Evolutionary conservation across 768 basidiomycete species (phyloP).

Genomic region (Tricholoma flavovirens): DNA sequence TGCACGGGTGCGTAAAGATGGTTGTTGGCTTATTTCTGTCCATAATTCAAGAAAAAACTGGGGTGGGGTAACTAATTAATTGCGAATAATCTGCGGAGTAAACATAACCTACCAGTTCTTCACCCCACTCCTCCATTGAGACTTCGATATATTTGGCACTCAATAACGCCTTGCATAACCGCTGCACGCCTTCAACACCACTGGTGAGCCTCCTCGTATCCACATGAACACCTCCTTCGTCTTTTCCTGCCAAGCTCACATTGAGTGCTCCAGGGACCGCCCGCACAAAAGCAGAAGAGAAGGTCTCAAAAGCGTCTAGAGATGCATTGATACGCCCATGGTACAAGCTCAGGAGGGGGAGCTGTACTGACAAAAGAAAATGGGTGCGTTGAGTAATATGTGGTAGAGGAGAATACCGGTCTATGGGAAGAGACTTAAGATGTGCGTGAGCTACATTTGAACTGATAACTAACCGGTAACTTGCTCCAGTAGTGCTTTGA

Average conservation of each 20-base stretch:
- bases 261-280: conserved; percentile 89
- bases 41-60: conserved; percentile 94
- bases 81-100: neutral
- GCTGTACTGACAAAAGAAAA: conserved; percentile 81
- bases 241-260: conserved; percentile 45
- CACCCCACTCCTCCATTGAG: conserved; percentile 78
- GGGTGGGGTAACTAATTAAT: neutral
- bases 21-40: conserved; percentile 65
- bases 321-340: conserved; percentile 73
- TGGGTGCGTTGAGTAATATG: conserved; percentile 68
- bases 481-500: conserved; percentile 86
- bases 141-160: conserved; percentile 70
- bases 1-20: conserved; percentile 51
- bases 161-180: conserved; percentile 80
- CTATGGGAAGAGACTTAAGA: conserved; percentile 32
- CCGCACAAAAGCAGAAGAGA: conserved; percentile 82
- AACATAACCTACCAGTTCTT: conserved; percentile 65
- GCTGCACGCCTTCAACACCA: conserved; percentile 77
- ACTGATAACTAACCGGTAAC: conserved; percentile 63
- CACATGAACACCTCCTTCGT: conserved; percentile 34
- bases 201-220: conserved; percentile 67
- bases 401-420: conserved; percentile 89
- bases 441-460: neutral
- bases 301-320: conserved; percentile 89
- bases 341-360: conserved; percentile 79